phyloP scores from a whole-genome alignment of 2,329 filamentous ascomycete species.

The Penicillium janthinellum region DNA sequence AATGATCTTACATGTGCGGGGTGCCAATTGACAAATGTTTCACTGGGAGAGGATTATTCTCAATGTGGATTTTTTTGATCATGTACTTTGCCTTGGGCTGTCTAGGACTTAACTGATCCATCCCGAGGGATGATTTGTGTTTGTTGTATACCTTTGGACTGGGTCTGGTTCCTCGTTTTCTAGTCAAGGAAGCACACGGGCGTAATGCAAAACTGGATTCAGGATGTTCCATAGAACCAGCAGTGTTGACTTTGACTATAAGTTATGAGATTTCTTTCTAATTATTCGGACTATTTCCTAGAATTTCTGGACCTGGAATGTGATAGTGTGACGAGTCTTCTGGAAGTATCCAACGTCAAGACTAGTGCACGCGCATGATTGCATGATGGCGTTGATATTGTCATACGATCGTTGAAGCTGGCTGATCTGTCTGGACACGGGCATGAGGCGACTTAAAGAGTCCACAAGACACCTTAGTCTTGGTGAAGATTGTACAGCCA shows the following conservation, averaged over 20 bases:
- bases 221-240: neutral
- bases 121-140: slow-evolving; percentile 1
- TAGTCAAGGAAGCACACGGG: neutral
- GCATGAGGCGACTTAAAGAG: too few relatives aligned
- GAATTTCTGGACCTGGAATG: neutral
- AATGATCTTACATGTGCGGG: slow-evolving; percentile 29
- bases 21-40: slow-evolving; percentile 23
- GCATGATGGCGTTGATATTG: too few relatives aligned
- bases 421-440: too few relatives aligned
- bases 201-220: neutral
- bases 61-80: neutral
- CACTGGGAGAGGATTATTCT: slow-evolving; percentile 2
- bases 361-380: too few relatives aligned
- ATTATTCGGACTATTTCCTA: neutral
- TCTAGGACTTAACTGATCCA: neutral
- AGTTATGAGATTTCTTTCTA: neutral
- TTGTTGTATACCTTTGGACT: slow-evolving; percentile 9
- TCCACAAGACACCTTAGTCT: too few relatives aligned
- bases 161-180: neutral
- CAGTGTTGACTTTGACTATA: too few relatives aligned
- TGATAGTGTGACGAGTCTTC: too few relatives aligned
- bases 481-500: too few relatives aligned
- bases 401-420: too few relatives aligned
- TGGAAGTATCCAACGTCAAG: too few relatives aligned
- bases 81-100: slow-evolving; percentile 4